Base-by-base conservation (phyloP, 2,329 filamentous ascomycete genomes). In the Teratosphaeria zuluensis region DNA sequence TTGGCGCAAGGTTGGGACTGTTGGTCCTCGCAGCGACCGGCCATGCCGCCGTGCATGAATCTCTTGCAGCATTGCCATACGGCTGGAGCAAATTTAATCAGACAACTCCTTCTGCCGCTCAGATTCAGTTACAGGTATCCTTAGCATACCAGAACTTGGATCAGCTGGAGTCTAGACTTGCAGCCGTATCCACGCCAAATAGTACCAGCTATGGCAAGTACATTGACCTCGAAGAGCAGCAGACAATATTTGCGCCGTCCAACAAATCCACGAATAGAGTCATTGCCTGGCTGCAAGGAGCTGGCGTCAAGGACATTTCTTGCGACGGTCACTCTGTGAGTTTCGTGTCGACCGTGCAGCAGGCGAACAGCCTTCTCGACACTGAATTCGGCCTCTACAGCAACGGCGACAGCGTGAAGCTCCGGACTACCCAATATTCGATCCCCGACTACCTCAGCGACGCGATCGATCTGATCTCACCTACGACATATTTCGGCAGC, bases 151-250 rank as follows among this genome's bases (percentile, higher is more conserved):
- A 61, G 53, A 66, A 64, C 51, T 65, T 72, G 5, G 70, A 74
- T 46, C 68, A 70, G 51, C 72, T 78, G 14, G 72, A 77, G 63
- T 67, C 72, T 38, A 69, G 68, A 32, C 68, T 78, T 51, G 62
- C 71, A 28, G 70, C 73, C 5, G 67, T 78, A 24, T 80, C 78
- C 21, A 79, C 77, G 0, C 80, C 80, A 1, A 73, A 74, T 6
- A 70, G 76, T 60, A 62, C 73, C 3, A 69, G 71, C 16, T 82
- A 82, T 62, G 80, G 80, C 30, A 67, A 79, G 58, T 80, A 81
- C 66, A 74, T 80, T 61, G 73, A 71, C 24, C 69, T 73, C 48
- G 69, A 73, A 12, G 75, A 78, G 42, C 71, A 79, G 58, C 74
- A 78, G 53, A 63, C 70, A 3, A 71, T 78, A 62, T 73, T 80